phyloP scores from a whole-genome alignment of 495 filamentous ascomycete genomes.

The Penicillium canariense region DNA sequence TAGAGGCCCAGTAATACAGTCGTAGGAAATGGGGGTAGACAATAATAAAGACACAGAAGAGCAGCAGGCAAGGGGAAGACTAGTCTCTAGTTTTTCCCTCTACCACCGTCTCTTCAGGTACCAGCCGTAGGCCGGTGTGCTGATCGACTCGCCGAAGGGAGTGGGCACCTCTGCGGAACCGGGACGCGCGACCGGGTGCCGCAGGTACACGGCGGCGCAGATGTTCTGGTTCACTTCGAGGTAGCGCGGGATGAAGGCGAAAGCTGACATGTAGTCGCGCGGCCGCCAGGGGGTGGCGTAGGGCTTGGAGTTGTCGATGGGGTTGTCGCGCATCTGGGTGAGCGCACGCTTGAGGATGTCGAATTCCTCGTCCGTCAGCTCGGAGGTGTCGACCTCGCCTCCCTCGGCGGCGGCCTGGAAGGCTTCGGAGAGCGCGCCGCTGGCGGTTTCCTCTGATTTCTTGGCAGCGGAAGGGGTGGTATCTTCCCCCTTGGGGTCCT shows the following conservation, averaged over 20 bases:
- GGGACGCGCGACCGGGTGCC: slow-evolving; percentile 89
- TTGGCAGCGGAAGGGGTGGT: slow-evolving; percentile 10
- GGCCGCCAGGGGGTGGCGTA: slow-evolving; percentile 91
- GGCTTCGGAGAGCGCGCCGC: slow-evolving; percentile 40
- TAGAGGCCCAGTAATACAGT: slow-evolving; percentile 43
- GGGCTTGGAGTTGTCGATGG: slow-evolving; percentile 71
- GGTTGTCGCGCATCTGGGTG: slow-evolving; percentile 63
- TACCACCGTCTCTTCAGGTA: slow-evolving; percentile 81
- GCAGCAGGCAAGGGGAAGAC: neutral
- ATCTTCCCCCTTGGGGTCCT: slow-evolving; percentile 20
- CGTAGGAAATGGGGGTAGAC: slow-evolving; percentile 17
- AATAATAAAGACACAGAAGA: slow-evolving; percentile 19
- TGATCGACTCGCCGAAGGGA: slow-evolving; percentile 63
- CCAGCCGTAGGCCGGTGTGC: slow-evolving; percentile 86
- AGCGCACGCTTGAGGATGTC: slow-evolving; percentile 49
- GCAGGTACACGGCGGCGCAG: slow-evolving; percentile 90
- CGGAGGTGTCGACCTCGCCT: slow-evolving; percentile 37
- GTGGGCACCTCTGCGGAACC: slow-evolving; percentile 88
- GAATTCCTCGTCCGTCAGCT: slow-evolving; percentile 42
- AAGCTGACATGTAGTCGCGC: slow-evolving; percentile 81
- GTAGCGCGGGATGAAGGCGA: slow-evolving; percentile 92
- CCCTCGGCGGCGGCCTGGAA: slow-evolving; percentile 42
- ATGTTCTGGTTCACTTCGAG: slow-evolving; percentile 96
- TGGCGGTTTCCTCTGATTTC: slow-evolving; percentile 19
- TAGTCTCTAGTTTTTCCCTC: neutral